phyloP scores from a whole-genome alignment of 768 basidiomycete genomes.

The Lactarius vividus region DNA sequence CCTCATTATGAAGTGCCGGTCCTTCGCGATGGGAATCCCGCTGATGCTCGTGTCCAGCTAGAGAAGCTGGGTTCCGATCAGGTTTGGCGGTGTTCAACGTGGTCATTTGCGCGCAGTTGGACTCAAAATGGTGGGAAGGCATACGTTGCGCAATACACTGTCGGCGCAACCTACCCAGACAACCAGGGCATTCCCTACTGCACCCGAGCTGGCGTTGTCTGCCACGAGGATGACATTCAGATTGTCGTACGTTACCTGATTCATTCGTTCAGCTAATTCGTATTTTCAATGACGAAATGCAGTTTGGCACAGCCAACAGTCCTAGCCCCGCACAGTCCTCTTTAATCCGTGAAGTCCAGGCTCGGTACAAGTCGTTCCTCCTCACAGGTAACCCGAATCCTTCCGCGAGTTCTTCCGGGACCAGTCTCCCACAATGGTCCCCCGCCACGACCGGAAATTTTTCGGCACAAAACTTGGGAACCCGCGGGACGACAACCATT shows the following conservation, averaged over 20 bases:
- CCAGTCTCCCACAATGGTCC: slow-evolving; percentile 49
- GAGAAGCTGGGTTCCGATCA: slow-evolving; percentile 64
- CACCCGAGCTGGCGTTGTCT: slow-evolving; percentile 53
- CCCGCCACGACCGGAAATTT: slow-evolving; percentile 50
- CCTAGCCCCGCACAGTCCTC: slow-evolving; percentile 56
- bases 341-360: slow-evolving; percentile 64
- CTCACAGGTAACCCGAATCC: slow-evolving; percentile 60
- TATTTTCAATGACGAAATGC: slow-evolving; percentile 33
- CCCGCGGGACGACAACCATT: slow-evolving; percentile 46
- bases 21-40: slow-evolving; percentile 32
- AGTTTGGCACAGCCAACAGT: slow-evolving; percentile 53
- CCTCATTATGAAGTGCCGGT: slow-evolving; percentile 45
- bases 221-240: slow-evolving; percentile 82
- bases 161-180: slow-evolving; percentile 70
- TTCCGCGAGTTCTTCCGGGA: slow-evolving; percentile 50
- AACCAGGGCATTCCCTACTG: slow-evolving; percentile 60
- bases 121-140: slow-evolving; percentile 58
- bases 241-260: slow-evolving; percentile 54
- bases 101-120: slow-evolving; percentile 71
- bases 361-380: slow-evolving; percentile 66
- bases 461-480: slow-evolving; percentile 61
- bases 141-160: slow-evolving; percentile 62
- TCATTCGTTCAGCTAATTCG: slow-evolving; percentile 28
- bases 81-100: slow-evolving; percentile 65
- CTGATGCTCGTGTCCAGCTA: slow-evolving; percentile 57